phyloP scores from a whole-genome alignment of 139 green algal genomes.

The Volvox africanus region DNA sequence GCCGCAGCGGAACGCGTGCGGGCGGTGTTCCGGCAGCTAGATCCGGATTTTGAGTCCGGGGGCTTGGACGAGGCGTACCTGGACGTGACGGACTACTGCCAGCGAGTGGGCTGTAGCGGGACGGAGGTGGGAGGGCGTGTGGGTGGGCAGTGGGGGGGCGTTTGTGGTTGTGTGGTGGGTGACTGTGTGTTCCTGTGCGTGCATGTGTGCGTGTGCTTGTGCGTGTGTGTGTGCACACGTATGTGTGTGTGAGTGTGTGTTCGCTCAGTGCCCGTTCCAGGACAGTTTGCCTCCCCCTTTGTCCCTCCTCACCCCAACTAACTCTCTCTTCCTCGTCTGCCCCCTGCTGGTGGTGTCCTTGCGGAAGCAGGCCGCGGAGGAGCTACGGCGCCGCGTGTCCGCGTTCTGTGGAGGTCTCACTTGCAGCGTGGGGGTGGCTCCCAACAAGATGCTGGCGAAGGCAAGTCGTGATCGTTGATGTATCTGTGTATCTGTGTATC shows the following conservation, averaged over 20 bases:
- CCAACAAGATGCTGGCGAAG: conserved; percentile 92
- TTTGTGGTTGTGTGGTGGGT: neutral
- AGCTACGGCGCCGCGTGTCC: conserved; percentile 39
- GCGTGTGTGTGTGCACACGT: too few relatives aligned
- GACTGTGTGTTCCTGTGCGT: neutral
- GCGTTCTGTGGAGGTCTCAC: conserved; percentile 20
- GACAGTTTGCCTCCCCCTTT: too few relatives aligned
- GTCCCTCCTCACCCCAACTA: neutral
- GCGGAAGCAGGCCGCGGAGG: conserved; percentile 29
- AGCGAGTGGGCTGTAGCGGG: conserved; percentile 53
- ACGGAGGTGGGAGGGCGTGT: conserved; percentile 54
- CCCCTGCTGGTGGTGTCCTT: neutral
- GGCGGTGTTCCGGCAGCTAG: conserved; percentile 77
- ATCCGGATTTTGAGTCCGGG: conserved; percentile 80
- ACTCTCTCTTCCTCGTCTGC: neutral
- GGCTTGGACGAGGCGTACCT: conserved; percentile 88
- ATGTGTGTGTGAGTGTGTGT: too few relatives aligned
- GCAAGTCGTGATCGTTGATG: conserved; percentile 24
- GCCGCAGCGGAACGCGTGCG: conserved; percentile 60
- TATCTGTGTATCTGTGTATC: neutral
- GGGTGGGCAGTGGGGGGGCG: neutral
- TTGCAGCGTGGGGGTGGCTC: conserved; percentile 75
- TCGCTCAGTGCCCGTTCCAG: too few relatives aligned
- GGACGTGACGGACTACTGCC: conserved; percentile 87
- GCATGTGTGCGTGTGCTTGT: too few relatives aligned